A percentile compares a stretch with the other conserved stretches of the same genome.
Conservation (phyloP, 768 basidiomycete genomes). For the Thelephora aurantiotincta region DNA sequence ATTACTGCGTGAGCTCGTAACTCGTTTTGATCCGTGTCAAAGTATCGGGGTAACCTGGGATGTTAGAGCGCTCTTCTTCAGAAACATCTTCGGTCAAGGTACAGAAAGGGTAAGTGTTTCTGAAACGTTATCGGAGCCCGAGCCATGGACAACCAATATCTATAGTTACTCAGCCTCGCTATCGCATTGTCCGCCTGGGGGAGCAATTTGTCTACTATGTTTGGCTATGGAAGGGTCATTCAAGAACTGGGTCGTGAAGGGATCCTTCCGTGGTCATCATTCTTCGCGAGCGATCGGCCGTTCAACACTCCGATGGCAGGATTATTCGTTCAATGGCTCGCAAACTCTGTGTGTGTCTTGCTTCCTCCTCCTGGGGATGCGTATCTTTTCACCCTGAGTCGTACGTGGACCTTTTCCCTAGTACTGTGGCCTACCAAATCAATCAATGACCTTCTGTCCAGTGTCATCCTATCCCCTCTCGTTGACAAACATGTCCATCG, state of each 20-base stretch:
- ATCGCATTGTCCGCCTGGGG: constrained; percentile 54
- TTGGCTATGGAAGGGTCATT: constrained; percentile 55
- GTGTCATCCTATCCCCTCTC: constrained; percentile 45
- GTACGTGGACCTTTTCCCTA: constrained; percentile 21
- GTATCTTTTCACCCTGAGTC: constrained; percentile 54
- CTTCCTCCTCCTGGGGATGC: constrained; percentile 59
- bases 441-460: constrained; percentile 11
- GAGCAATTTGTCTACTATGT: constrained; percentile 48
- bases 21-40: not conserved
- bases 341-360: constrained; percentile 40
- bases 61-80: constrained; percentile 53
- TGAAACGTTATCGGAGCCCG: not conserved
- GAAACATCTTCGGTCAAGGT: constrained; percentile 50
- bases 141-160: not conserved
- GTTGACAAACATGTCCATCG: constrained; percentile 44
- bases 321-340: constrained; percentile 43
- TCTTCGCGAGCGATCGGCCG: constrained; percentile 61
- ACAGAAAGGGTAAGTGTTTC: constrained; percentile 35
- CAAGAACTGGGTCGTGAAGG: constrained; percentile 67
- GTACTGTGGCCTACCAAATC: not conserved
- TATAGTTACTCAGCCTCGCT: constrained; percentile 41
- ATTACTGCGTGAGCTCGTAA: constrained; percentile 45
- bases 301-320: constrained; percentile 55
- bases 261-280: constrained; percentile 45
- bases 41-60: not conserved